These are phyloP conservation scores for Colletotrichum coccodes DNA, from an alignment of 2,329 filamentous ascomycete genomes.

Conservation along the genomic window DNA sequence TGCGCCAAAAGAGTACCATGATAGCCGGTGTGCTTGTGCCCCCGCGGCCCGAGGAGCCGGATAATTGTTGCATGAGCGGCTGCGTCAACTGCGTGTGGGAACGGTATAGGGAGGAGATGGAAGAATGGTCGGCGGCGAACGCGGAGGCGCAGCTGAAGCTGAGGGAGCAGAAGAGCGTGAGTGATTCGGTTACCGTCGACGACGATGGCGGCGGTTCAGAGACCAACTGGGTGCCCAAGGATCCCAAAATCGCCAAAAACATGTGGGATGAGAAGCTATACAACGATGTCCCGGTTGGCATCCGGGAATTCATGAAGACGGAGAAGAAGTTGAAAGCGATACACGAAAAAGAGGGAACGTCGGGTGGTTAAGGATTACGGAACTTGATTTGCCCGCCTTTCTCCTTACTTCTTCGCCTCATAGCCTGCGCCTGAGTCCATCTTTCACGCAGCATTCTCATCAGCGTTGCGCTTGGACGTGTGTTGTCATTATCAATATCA, in stretches of 20 bases:
- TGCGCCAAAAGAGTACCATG: conserved; percentile 67
- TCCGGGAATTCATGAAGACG: conserved; percentile 96
- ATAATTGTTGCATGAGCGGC: conserved; percentile 99
- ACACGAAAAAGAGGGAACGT: conserved; percentile 67
- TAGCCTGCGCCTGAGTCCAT: conserved; percentile 14
- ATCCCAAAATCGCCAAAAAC: conserved; percentile 58
- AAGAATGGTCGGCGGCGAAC: conserved; percentile 81
- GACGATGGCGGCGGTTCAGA: conserved; percentile 83
- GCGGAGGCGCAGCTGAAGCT: conserved; percentile 70
- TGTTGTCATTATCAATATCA: neutral
- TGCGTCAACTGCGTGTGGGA: conserved; percentile 99
- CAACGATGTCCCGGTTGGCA: conserved; percentile 86
- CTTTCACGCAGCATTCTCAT: neutral
- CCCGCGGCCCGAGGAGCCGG: conserved; percentile 86
- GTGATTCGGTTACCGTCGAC: conserved; percentile 71
- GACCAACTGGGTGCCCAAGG: conserved; percentile 67
- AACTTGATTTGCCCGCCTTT: conserved; percentile 2
- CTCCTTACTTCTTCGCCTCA: neutral
- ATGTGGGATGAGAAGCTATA: conserved; percentile 77
- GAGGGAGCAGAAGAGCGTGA: conserved; percentile 39
- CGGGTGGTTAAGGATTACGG: conserved; percentile 48
- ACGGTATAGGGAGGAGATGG: conserved; percentile 87
- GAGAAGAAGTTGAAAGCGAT: conserved; percentile 90
- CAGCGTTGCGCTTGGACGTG: conserved; percentile 14
- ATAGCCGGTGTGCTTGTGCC: conserved; percentile 87